Base-by-base conservation (phyloP, 176 grass and related monocot genomes). In the Lolium multiflorum region DNA sequence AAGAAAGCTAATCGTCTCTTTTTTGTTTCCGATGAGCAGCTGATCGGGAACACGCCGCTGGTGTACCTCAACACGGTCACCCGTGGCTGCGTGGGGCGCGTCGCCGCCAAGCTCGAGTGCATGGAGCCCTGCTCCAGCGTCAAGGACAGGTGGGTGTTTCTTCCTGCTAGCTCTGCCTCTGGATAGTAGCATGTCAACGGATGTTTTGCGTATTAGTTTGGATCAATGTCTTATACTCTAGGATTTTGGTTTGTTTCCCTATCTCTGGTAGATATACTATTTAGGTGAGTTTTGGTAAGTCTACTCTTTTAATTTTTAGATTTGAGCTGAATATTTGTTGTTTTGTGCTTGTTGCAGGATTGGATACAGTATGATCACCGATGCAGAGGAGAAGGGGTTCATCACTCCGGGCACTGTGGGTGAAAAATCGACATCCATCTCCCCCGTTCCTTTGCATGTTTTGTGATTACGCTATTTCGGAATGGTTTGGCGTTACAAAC, bases 101-200 rank as follows among this genome's bases (percentile, higher is more conserved):
- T 98, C 83, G 97, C 92, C 21, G 97, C 97, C 49, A 98, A 98
- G 85, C 79, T 96, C 75, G 97, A 96, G 88, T 88, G 80, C 81
- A 98, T 98, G 97, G 97, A 98, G 82, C 97, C 94, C 14, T 98
- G 97, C 84, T 98, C 94, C 84, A 98, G 97, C 84, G 92, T 98
- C 84, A 98, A 98, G 84, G 97, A 98, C 48, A 97, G 95, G 91
- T 97, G 7, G 4, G 13, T 64, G 8, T 47, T 43, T 35, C 31
- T 38, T 61, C 68, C 77, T 76, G 52, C 4, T 55, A 60, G 12
- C 66, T 74, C 60, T 15, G 15, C 28, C 20, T 35, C 31, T 35
- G 31, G 31, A 35, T 35, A 35, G 31, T 49, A 20, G n/a, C 31
- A 60, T 35, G 31, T 35, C 31, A 35, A 35, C 31, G 7, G 41